Conservation (phyloP, 2,329 filamentous ascomycete species). For the Paecilomyces variotii region DNA sequence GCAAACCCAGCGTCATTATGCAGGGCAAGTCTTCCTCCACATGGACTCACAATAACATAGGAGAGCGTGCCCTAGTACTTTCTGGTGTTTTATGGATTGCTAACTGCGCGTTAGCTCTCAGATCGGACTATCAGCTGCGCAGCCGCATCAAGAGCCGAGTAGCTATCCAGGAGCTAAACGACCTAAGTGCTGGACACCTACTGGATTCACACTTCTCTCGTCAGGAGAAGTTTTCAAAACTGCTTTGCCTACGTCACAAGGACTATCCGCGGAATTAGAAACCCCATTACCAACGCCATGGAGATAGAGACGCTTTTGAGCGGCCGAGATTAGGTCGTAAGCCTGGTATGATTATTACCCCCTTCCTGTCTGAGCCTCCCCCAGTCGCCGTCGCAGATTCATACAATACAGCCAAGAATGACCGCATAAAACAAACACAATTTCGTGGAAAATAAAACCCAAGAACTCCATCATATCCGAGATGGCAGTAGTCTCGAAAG, state of each 20-base stretch:
- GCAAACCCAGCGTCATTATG: no score
- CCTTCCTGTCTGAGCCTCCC: not conserved
- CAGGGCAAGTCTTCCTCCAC: no score
- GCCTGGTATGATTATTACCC: not conserved
- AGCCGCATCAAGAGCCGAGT: no score
- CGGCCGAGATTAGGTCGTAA: not conserved
- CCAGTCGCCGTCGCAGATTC: not conserved
- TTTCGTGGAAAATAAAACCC: constrained; percentile 1
- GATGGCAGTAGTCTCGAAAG: constrained; percentile 5
- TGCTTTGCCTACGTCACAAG: not conserved
- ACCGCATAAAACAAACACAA: not conserved
- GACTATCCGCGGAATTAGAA: not conserved
- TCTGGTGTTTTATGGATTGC: no score
- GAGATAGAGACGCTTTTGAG: not conserved
- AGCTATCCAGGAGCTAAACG: no score
- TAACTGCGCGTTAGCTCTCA: no score
- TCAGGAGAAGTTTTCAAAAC: not conserved
- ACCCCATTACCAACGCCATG: not conserved
- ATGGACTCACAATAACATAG: no score
- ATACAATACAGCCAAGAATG: not conserved
- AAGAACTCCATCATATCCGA: constrained; percentile 1
- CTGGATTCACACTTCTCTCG: not conserved
- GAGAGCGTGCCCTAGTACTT: no score
- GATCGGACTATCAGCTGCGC: no score
- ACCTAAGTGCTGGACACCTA: not conserved